Percentiles rank a stretch among this genome's conserved stretches.
Conservation (phyloP, 176 grass and related monocot genomes). For the Melocanna baccifera region DNA sequence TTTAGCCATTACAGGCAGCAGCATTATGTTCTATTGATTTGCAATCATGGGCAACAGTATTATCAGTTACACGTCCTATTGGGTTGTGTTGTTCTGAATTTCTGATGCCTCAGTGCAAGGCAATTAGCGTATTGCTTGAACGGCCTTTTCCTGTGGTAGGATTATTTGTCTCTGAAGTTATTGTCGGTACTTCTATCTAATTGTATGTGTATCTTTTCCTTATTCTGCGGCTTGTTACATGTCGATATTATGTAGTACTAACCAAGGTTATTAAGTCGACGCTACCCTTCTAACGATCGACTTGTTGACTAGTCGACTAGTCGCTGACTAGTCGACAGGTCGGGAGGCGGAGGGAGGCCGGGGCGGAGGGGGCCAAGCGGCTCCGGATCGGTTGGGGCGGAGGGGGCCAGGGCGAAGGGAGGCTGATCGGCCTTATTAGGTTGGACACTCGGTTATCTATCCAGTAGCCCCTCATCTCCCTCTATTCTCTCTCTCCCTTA, state of each 20-base stretch:
- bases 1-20: not conserved
- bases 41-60: not conserved
- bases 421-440: too few species aligned
- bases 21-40: slow-evolving; percentile 25
- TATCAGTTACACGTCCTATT: not conserved
- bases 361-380: too few species aligned
- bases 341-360: too few species aligned
- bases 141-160: not conserved
- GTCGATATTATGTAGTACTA: not conserved
- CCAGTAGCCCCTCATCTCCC: too few species aligned
- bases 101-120: not conserved
- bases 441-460: too few species aligned
- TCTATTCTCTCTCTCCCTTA: too few species aligned
- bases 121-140: not conserved
- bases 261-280: too few species aligned
- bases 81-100: not conserved
- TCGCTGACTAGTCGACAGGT: too few species aligned
- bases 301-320: too few species aligned
- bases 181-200: not conserved
- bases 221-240: not conserved
- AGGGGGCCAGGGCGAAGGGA: too few species aligned
- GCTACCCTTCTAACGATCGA: too few species aligned
- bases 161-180: not conserved
- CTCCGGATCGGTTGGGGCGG: too few species aligned
- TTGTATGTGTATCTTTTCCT: not conserved